Evolutionary conservation across 176 grass and related monocot species (phyloP).

Genomic region (Musa itinerans): DNA sequence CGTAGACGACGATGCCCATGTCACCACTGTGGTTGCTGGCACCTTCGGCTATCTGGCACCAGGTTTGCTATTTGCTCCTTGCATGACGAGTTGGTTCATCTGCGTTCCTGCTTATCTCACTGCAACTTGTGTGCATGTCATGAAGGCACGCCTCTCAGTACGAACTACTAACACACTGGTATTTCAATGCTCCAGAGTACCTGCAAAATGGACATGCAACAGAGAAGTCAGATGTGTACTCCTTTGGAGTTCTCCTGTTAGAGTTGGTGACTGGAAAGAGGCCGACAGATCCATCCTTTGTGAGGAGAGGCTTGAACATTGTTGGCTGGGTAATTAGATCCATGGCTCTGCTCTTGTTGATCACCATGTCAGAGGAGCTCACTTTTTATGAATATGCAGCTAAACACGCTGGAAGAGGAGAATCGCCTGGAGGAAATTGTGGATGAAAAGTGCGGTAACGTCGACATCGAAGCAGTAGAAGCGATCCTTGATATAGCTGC

Average conservation of each 20-base stretch:
- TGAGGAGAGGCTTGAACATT: constrained; percentile 85
- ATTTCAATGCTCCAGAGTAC: constrained; percentile 44
- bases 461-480: constrained; percentile 74
- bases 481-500: constrained; percentile 82
- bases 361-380: not conserved
- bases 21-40: constrained; percentile 76
- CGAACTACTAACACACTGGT: too few relatives aligned
- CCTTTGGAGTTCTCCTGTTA: constrained; percentile 84
- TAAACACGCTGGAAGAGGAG: constrained; percentile 69
- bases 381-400: constrained; percentile 25
- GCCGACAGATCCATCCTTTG: constrained; percentile 69
- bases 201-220: constrained; percentile 79
- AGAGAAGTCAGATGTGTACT: constrained; percentile 88
- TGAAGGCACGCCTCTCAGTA: too few relatives aligned
- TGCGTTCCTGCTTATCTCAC: not conserved
- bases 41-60: constrained; percentile 97
- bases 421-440: constrained; percentile 77
- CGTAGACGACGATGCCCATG: constrained; percentile 54
- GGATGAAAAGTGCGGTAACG: constrained; percentile 40
- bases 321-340: constrained; percentile 72
- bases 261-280: constrained; percentile 83
- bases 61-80: constrained; percentile 30
- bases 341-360: not conserved
- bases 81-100: not conserved
- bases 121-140: not conserved